phyloP scores from a whole-genome alignment of 1,139 yeast genomes.

The Candida dubliniensis region DNA sequence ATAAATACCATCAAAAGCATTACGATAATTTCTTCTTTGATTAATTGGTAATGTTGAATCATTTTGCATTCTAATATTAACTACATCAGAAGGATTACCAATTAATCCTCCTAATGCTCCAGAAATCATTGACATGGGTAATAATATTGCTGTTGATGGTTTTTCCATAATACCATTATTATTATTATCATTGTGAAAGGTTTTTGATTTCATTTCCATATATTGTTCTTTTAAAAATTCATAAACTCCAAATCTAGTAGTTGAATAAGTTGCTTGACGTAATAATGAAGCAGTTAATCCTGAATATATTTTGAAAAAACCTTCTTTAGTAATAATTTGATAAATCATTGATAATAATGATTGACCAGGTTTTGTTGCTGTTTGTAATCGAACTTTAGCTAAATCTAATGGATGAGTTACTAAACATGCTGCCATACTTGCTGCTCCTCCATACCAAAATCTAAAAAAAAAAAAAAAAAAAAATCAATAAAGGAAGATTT shows the following conservation, averaged over 20 bases:
- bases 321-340: constrained; percentile 63
- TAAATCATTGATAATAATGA: constrained; percentile 60
- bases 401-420: constrained; percentile 75
- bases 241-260: constrained; percentile 82
- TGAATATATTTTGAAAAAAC: constrained; percentile 66
- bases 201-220: constrained; percentile 31
- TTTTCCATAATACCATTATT: too few species aligned
- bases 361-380: constrained; percentile 65
- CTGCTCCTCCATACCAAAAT: constrained; percentile 57
- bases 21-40: constrained; percentile 70
- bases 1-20: constrained; percentile 74
- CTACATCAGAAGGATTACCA: constrained; percentile 88
- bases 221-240: constrained; percentile 66
- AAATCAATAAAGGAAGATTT: not conserved
- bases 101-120: constrained; percentile 84
- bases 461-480: too few species aligned
- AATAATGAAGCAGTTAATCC: constrained; percentile 81
- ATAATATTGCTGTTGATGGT: constrained; percentile 45
- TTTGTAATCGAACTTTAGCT: constrained; percentile 82
- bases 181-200: too few species aligned
- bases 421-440: constrained; percentile 66
- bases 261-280: constrained; percentile 86
- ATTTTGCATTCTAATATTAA: constrained; percentile 89
- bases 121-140: constrained; percentile 80
- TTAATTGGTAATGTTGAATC: constrained; percentile 68